Base-by-base conservation (phyloP, 768 basidiomycete species). In the Podaxis carcinomalis region DNA sequence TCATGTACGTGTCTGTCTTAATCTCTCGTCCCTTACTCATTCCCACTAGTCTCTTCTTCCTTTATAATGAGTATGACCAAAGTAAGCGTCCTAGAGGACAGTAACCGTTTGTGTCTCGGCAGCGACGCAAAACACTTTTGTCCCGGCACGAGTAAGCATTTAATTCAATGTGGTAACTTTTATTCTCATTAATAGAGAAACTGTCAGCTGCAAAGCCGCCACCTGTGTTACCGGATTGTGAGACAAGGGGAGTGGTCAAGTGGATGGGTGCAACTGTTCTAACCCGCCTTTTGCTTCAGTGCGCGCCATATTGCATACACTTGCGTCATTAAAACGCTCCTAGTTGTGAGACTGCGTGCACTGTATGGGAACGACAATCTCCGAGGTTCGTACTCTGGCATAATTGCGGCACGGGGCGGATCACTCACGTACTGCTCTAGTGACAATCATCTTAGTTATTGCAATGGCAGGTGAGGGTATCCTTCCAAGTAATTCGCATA, bases 161-260 rank as follows among this genome's bases (percentile, higher is more conserved):
- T n/a, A 4, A n/a, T 44, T 16, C 5, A 19, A 19, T 19, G n/a
- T 44, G 16, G 6, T 19, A 19, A 6, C 4, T 19, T 14, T 10
- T 14, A 19, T 1, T 6, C 6, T 44, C 9, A 7, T 35, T 51
- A 21, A 32, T 1, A 28, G 28, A 9, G 5, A 51, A 39, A 1
- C 16, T 35, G 4, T 28, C 32, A 59, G 57, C 13, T 59, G 57
- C 37, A 39, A 59, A n/a, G 28, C 57, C 27, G 27, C n/a, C n/a
- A 59, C 51, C 35, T 59, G 57, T 51, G 44, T 59, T 6, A 59
- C 57, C 21, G 57, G 57, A 19, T 44, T 59, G 57, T 52, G 49
- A 59, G 57, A 40, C 39, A 35, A 27, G 14, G 16, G 4, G 6
- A 9, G 23, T 51, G 11, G 14, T 10, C 4, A 14, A 37, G 19